These are phyloP conservation scores for Solanum hybrid DNA, from an alignment of 305 asterid species.

Conservation along the genomic window DNA sequence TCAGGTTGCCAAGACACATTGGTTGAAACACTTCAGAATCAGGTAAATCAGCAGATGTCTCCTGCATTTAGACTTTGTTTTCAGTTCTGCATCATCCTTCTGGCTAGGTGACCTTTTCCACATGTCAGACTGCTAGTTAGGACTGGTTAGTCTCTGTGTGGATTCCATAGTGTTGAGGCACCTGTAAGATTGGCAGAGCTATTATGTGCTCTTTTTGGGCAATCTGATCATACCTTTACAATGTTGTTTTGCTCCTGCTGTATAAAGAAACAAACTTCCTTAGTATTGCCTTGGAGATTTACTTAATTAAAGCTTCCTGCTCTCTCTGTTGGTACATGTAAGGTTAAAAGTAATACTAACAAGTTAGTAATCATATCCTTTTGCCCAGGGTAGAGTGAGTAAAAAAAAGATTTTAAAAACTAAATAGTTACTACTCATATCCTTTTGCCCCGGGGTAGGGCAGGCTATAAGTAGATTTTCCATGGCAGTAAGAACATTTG, in stretches of 20 bases:
- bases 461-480: background rate
- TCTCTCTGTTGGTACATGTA: background rate
- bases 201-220: background rate
- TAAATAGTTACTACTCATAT: background rate
- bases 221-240: background rate
- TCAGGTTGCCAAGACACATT: constrained; percentile 53
- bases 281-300: background rate
- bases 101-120: background rate
- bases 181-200: background rate
- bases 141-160: background rate
- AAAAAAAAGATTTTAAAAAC: background rate
- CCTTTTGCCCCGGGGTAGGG: background rate
- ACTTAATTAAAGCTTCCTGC: background rate
- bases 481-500: background rate
- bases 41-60: constrained; percentile 34
- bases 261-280: background rate
- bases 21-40: constrained; percentile 61
- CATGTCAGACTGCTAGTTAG: background rate
- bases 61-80: background rate
- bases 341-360: background rate
- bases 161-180: background rate
- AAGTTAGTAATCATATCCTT: background rate
- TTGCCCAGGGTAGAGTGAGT: background rate
- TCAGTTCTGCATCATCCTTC: background rate
- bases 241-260: background rate